phyloP scores from a whole-genome alignment of 2,329 filamentous ascomycete species.

The Pseudogymnoascus sp. region DNA sequence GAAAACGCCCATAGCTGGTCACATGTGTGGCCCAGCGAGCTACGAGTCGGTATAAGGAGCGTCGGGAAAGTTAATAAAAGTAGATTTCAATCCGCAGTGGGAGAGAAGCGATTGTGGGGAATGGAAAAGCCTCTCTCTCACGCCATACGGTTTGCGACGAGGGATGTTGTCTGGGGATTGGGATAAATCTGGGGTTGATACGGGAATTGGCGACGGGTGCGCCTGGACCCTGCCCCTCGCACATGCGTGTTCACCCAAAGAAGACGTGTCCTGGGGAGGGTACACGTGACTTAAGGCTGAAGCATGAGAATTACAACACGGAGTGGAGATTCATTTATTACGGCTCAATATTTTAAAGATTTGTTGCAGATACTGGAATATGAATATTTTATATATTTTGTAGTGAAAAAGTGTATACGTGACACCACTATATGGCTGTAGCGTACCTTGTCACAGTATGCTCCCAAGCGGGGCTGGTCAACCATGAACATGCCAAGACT shows the following conservation, averaged over 20 bases:
- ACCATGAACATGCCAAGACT: conserved; percentile 8
- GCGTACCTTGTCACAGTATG: neutral
- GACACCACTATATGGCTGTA: conserved; percentile 6
- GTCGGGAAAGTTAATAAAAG: neutral
- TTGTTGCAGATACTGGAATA: neutral
- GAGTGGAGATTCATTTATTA: neutral
- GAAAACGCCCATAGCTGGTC: conserved; percentile 24
- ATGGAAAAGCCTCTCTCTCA: neutral
- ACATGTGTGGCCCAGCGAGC: neutral
- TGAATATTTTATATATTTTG: neutral
- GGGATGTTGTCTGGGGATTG: conserved; percentile 4
- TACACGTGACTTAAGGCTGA: neutral
- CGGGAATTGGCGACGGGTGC: neutral
- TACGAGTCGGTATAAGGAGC: neutral
- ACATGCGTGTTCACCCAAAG: neutral
- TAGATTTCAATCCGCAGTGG: neutral
- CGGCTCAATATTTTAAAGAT: neutral
- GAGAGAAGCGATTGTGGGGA: conserved; percentile 1
- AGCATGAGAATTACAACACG: neutral
- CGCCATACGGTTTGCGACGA: conserved; percentile 3
- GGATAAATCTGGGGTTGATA: conserved; percentile 7
- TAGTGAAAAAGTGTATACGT: neutral
- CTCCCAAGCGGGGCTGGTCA: conserved; percentile 1
- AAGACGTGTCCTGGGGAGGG: neutral
- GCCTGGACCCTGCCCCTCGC: conserved; percentile 8